Evolutionary conservation across 495 filamentous ascomycete genomes (phyloP).

Genomic region (Bacidia rubella): DNA sequence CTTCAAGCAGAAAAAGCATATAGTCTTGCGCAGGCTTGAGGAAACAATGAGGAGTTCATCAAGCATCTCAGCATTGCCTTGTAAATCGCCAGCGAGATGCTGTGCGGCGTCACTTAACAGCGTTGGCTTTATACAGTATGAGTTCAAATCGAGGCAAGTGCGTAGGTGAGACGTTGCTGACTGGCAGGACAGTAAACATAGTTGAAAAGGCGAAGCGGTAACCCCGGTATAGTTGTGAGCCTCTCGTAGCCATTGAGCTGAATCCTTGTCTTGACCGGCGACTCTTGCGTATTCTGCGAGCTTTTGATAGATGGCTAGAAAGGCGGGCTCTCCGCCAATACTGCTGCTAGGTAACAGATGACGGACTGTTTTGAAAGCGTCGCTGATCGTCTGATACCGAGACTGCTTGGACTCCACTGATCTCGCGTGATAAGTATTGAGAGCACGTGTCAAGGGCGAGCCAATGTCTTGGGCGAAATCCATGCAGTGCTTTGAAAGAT

Average conservation of each 20-base stretch:
- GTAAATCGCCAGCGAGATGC: constrained; percentile 41
- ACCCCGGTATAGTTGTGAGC: constrained; percentile 20
- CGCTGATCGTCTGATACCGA: constrained; percentile 20
- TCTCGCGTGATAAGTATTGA: constrained; percentile 36
- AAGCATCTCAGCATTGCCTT: constrained; percentile 50
- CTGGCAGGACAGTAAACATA: constrained; percentile 8
- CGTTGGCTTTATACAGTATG: background rate
- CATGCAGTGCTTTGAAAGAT: constrained; percentile 50
- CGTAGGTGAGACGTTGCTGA: constrained; percentile 6
- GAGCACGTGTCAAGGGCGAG: constrained; percentile 52
- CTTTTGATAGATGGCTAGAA: constrained; percentile 19
- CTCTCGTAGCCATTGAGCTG: constrained; percentile 34
- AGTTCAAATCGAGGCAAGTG: background rate
- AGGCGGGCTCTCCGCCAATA: background rate
- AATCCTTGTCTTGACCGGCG: constrained; percentile 28
- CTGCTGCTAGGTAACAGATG: background rate
- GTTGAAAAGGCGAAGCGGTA: constrained; percentile 6
- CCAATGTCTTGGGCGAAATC: constrained; percentile 56
- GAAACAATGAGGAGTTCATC: constrained; percentile 55
- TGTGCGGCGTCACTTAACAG: constrained; percentile 31
- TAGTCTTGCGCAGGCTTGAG: constrained; percentile 47
- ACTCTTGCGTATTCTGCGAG: constrained; percentile 31
- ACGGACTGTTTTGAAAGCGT: constrained; percentile 7
- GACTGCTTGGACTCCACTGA: constrained; percentile 10
- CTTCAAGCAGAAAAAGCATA: constrained; percentile 36